These are phyloP conservation scores for Zoysia japonica DNA, from an alignment of 176 grass and related monocot species.

Conservation along the genomic window DNA sequence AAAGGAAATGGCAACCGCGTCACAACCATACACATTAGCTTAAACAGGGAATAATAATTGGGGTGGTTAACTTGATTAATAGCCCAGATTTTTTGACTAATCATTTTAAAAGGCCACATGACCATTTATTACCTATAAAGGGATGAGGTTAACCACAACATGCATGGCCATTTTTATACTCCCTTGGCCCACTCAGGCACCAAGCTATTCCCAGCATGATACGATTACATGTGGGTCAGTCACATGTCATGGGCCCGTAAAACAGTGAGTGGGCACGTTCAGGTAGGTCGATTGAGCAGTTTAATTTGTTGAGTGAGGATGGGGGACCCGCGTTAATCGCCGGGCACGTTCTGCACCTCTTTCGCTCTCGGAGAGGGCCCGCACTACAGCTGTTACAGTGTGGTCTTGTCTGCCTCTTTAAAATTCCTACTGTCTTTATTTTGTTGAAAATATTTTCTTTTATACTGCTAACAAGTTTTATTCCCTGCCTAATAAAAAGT, in stretches of 20 bases:
- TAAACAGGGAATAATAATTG: slow-evolving; percentile 34
- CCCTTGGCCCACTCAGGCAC: not conserved
- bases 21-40: slow-evolving; percentile 26
- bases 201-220: too few relatives aligned
- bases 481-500: not conserved
- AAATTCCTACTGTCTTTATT: slow-evolving; percentile 39
- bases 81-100: slow-evolving; percentile 42
- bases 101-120: slow-evolving; percentile 54
- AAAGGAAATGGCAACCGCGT: slow-evolving; percentile 24
- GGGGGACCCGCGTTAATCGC: slow-evolving; percentile 80
- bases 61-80: slow-evolving; percentile 60
- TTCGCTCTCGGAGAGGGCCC: slow-evolving; percentile 62
- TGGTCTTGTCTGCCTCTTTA: slow-evolving; percentile 75
- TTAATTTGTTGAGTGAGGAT: not conserved
- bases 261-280: not conserved
- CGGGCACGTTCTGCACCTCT: slow-evolving; percentile 85
- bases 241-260: accelerated
- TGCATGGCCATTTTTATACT: slow-evolving; percentile 63
- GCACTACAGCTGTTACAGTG: slow-evolving; percentile 91
- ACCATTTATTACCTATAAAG: slow-evolving; percentile 87
- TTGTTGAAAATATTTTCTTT: slow-evolving; percentile 10
- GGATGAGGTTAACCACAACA: slow-evolving; percentile 71
- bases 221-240: slow-evolving; percentile 29
- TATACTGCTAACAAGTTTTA: slow-evolving; percentile 26
- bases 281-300: not conserved